Evolutionary conservation across 306 rosid genomes (phyloP).

Genomic region (Corylus heterophylla): DNA sequence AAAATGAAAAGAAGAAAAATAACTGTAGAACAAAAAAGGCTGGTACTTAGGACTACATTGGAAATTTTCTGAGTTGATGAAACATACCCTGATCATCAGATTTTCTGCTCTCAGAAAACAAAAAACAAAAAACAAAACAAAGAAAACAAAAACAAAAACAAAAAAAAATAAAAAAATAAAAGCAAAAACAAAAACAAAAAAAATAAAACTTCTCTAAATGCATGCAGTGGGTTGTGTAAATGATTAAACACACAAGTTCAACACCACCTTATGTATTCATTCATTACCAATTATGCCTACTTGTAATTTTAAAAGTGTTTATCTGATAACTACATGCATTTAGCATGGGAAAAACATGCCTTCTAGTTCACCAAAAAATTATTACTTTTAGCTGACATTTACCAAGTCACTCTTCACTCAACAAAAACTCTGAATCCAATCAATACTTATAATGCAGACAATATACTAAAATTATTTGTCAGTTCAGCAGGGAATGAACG

Average conservation of each 20-base stretch:
- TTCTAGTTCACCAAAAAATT: not conserved
- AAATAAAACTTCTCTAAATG: not conserved
- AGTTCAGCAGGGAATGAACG: constrained; percentile 3
- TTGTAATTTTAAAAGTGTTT: not conserved
- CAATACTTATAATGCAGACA: not conserved
- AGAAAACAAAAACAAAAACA: no score
- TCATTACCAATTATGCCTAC: not conserved
- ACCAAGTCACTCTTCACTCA: not conserved
- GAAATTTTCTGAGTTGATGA: not conserved
- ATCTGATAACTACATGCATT: not conserved
- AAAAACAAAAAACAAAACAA: no score
- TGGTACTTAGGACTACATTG: not conserved
- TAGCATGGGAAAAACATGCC: not conserved
- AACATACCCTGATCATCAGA: not conserved
- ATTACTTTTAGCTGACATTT: not conserved
- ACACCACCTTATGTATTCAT: no score
- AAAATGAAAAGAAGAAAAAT: no score
- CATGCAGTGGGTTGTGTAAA: not conserved
- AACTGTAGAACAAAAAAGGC: no score
- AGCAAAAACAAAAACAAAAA: no score
- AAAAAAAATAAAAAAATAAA: no score
- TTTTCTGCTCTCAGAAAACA: not conserved
- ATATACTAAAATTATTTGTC: not conserved
- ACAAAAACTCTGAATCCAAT: not conserved
- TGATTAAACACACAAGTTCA: no score